A percentile compares a stretch with the other conserved stretches of the same genome.
Evolutionary conservation across 2,329 filamentous ascomycete species (phyloP).

Genomic region (Dothideomycetes sp.): DNA sequence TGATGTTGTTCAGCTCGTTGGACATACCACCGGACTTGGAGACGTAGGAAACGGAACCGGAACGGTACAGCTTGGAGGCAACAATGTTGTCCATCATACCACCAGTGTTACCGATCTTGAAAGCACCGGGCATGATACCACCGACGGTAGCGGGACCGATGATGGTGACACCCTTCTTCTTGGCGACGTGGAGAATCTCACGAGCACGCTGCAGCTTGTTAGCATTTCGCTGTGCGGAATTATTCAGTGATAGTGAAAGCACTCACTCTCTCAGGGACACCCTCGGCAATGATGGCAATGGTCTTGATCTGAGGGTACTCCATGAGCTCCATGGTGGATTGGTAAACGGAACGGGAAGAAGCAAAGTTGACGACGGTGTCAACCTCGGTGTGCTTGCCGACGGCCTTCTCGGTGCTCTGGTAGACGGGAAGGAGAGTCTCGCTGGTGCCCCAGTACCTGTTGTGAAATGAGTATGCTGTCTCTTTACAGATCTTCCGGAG

Average conservation of each 20-base stretch:
- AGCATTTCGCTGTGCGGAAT: not conserved
- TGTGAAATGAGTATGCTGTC: not conserved
- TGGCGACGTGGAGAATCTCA: constrained; percentile 91
- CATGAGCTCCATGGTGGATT: constrained; percentile 98
- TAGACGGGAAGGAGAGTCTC: constrained; percentile 98
- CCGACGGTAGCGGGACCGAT: constrained; percentile 97
- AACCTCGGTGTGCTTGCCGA: constrained; percentile 93
- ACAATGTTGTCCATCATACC: constrained; percentile 99
- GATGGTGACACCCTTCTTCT: constrained; percentile 98
- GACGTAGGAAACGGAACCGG: constrained; percentile 96
- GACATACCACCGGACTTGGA: constrained; percentile 99
- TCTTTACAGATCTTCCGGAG: not conserved
- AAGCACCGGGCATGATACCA: constrained; percentile 98
- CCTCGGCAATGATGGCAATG: constrained; percentile 98
- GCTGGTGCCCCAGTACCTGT: constrained; percentile 92
- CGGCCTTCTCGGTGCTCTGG: constrained; percentile 84
- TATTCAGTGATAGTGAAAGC: not conserved
- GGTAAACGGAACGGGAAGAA: constrained; percentile 96
- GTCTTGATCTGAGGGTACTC: constrained; percentile 93
- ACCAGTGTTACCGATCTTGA: constrained; percentile 99
- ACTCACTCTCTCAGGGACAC: constrained; percentile 92
- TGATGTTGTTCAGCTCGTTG: constrained; percentile 99
- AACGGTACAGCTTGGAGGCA: constrained; percentile 98
- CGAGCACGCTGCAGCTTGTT: constrained; percentile 64
- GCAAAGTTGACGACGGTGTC: constrained; percentile 99